phyloP scores from a whole-genome alignment of 1,139 yeast genomes.

The Suhomyces yuchorum region DNA sequence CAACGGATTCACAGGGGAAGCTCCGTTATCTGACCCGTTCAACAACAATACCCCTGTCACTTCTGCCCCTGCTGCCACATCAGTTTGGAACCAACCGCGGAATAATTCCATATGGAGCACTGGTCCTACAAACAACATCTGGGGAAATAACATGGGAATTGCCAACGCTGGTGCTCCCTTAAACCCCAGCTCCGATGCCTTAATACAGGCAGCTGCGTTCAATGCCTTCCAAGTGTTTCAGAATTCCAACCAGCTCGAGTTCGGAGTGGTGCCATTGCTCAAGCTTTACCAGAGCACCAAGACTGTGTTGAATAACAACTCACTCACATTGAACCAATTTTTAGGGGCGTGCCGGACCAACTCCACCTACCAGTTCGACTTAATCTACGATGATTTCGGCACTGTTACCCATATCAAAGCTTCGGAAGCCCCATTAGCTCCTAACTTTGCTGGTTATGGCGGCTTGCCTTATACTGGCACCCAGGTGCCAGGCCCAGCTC shows the following conservation, averaged over 20 bases:
- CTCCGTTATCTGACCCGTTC: slow-evolving; percentile 8
- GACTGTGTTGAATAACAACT: slow-evolving; percentile 27
- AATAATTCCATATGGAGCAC: slow-evolving; percentile 40
- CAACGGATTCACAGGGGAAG: slow-evolving; percentile 9
- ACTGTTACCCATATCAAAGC: slow-evolving; percentile 48
- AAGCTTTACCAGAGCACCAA: slow-evolving; percentile 38
- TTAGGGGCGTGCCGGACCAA: slow-evolving; percentile 37
- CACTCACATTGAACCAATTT: slow-evolving; percentile 46
- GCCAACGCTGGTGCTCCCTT: slow-evolving; percentile 2
- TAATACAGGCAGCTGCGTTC: slow-evolving; percentile 33
- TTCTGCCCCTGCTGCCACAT: slow-evolving; percentile 1
- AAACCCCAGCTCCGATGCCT: slow-evolving; percentile 6
- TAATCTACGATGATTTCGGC: slow-evolving; percentile 51
- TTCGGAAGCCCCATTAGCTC: slow-evolving; percentile 10
- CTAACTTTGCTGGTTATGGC: slow-evolving; percentile 1
- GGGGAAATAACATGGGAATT: slow-evolving; percentile 14
- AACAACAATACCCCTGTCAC: slow-evolving; percentile 6
- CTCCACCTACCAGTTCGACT: slow-evolving; percentile 39
- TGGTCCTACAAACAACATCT: slow-evolving; percentile 12
- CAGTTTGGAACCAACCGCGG: slow-evolving; percentile 29
- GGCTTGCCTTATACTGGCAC: background rate
- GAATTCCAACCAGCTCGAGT: slow-evolving; percentile 37
- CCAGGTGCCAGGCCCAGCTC: background rate
- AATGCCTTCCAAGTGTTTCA: slow-evolving; percentile 40
- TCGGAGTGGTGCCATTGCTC: slow-evolving; percentile 41